Base-by-base conservation (phyloP, 768 basidiomycete genomes). In the Pleurotus ostreatus region DNA sequence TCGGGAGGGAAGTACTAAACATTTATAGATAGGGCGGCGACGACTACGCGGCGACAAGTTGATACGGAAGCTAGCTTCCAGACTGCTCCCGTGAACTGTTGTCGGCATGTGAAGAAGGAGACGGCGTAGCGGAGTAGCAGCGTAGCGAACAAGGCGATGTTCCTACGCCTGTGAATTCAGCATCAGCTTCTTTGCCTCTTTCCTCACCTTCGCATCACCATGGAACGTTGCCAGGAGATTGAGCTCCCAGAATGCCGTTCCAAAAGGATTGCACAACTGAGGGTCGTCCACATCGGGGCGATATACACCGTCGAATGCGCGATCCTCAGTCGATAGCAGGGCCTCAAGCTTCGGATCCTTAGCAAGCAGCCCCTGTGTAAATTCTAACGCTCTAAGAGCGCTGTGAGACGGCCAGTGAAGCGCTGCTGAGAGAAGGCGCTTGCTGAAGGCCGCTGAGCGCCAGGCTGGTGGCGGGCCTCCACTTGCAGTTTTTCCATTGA, bases 371-470 rank as follows among this genome's bases (percentile, higher is more conserved):
- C 74, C 77, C 38, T 74, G 74, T 5, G 95, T 85, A 61, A 97
- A 90, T 34, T 84, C 84, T 39, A 98, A 69, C 16, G 87, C 77
- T 26, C 86, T 85, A 45, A 86, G 71, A 16, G 85, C 83, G 9
- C 81, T 75, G 1, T 70, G 63, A 3, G 91, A 78, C 0, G 94
- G 82, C 86, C 95, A 94, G 65, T 89, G 85, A 40, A 98, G 76
- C 4, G 88, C 82, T 34, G 87, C 85, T 47, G 81, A 79, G 25
- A 96, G 77, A 46, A 98, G 78, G n/a, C 96, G 89, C 72, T 98
- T 98, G 54, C 89, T 81, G 70, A 98, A 98, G 2, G 96, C 93
- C 44, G 94, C 92, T 43, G 87, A 82, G 62, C 93, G 86, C 81
- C 85, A 80, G 59, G 86, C 74, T 22, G 92, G 82, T 39, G 39